Evolutionary conservation across 805 yeast genomes (phyloP), one percentile per base, ranked within the genome.

Genomic region (Candida hungchunana): DNA sequence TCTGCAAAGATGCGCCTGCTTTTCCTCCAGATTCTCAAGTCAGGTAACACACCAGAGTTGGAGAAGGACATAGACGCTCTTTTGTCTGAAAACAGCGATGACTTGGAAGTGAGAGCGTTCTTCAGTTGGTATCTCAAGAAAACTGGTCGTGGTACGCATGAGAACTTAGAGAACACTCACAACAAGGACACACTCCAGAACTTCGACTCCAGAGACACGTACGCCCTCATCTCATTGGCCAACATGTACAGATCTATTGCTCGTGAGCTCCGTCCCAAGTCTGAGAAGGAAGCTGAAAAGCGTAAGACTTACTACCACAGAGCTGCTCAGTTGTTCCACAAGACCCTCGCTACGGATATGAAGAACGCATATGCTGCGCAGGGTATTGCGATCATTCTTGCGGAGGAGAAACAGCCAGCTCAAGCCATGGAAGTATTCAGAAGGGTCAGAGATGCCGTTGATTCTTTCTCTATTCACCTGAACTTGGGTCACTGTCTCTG

Each of bases 281-380:
- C 62, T 14, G 70, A 68, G 8, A 62, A 61, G 24, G 79, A 77
- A 17, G 56, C 62, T 18, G 77, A 77, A 19, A 83, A 78, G 58
- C 72, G 73, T 43, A 77, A 77, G 47, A 83, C 81, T 46, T 82
- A 87, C 37, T 90, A 82, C 56, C 67, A 81, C 29, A 77, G 95
- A 59, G 96, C 96, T n/a, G 82, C 89, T 11, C 97, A 90, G 61
- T 67, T 93, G 40, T 90, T 78, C 58, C 84, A 87, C 52, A 93
- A 93, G 62, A 96, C 87, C 2, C 64, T 93, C 36, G 79, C 83
- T 33, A 62, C 88, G 19, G 97, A 93, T 62, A 77, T 89, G 3
- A 69, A 73, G 47, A 86, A 90, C 56, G 90, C 89, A 1, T 93
- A 81, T 64, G 99, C 98, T 5, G 97, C 98, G 1, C 98, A 93